Evolutionary conservation across 768 basidiomycete species (phyloP).

Genomic region (Agrocybe praecox): DNA sequence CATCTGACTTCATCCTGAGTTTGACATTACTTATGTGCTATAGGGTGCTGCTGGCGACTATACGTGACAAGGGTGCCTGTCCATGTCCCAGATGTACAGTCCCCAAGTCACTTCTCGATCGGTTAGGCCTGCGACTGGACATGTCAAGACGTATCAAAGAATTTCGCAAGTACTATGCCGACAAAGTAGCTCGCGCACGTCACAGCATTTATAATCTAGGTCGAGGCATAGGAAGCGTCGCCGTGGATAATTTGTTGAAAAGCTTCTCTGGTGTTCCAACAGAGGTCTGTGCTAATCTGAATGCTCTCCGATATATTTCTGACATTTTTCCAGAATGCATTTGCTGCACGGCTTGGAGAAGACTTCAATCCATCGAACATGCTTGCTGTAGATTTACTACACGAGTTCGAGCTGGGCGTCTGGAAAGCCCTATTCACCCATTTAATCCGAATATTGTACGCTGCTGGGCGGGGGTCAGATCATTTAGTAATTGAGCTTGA

Average conservation of each 20-base stretch:
- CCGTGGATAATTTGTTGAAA: constrained; percentile 24
- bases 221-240: constrained; percentile 1
- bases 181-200: constrained; percentile 4
- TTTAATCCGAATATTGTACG: not conserved
- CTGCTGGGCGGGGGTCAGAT: constrained; percentile 2
- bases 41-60: constrained; percentile 33
- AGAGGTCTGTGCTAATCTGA: constrained; percentile 22
- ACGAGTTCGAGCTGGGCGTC: constrained; percentile 3
- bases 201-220: constrained; percentile 7
- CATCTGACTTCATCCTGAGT: not conserved
- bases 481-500: constrained; percentile 29
- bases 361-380: not conserved
- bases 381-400: not conserved
- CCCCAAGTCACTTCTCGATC: constrained; percentile 17
- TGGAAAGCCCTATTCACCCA: not conserved
- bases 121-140: not conserved
- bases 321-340: not conserved
- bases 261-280: constrained; percentile 29
- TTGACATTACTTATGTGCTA: not conserved
- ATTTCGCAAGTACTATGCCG: constrained; percentile 21
- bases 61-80: constrained; percentile 38
- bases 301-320: too few species aligned
- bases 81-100: constrained; percentile 39
- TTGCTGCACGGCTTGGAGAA: not conserved
- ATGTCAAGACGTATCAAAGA: constrained; percentile 16